Conservation (phyloP, 169 alveolate species). For the Cryptosporidium canis region DNA sequence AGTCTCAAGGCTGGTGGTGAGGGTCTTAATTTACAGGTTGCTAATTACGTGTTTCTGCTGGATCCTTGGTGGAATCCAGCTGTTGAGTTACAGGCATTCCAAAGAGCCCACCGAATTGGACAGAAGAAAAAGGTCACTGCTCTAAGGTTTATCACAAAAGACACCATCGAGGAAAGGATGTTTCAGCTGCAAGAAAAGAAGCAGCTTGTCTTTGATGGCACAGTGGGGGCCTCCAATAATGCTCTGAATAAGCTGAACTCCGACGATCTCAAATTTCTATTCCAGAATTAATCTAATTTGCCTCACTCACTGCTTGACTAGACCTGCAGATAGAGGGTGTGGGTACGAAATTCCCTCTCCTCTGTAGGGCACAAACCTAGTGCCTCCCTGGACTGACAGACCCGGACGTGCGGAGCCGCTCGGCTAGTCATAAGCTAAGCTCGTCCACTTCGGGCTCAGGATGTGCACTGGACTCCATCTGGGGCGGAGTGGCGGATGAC, state of each 20-base stretch:
- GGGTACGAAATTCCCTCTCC: too few relatives aligned
- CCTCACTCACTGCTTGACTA: background rate
- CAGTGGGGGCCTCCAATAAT: conserved; percentile 83
- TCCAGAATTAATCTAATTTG: conserved; percentile 72
- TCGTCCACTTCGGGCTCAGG: too few relatives aligned
- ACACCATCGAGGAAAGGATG: conserved; percentile 97
- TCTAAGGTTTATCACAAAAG: conserved; percentile 90
- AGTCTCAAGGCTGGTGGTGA: conserved; percentile 97
- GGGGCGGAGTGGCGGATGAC: background rate
- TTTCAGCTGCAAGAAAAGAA: conserved; percentile 91
- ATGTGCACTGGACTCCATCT: too few relatives aligned
- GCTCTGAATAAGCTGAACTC: conserved; percentile 85
- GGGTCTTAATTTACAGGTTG: conserved; percentile 97
- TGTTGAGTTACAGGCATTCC: conserved; percentile 97
- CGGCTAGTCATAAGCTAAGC: too few relatives aligned
- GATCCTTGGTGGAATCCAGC: conserved; percentile 99
- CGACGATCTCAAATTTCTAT: conserved; percentile 88
- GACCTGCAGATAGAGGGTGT: too few relatives aligned
- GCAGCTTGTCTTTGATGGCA: conserved; percentile 90
- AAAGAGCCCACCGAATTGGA: conserved; percentile 97
- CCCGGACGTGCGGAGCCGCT: too few relatives aligned
- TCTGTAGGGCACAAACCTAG: too few relatives aligned
- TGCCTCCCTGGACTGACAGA: too few relatives aligned
- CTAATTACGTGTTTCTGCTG: conserved; percentile 94
- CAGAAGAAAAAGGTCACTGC: conserved; percentile 93